These are phyloP conservation scores for Leccinum variicolor DNA, from an alignment of 768 basidiomycete species.

Conservation along the genomic window DNA sequence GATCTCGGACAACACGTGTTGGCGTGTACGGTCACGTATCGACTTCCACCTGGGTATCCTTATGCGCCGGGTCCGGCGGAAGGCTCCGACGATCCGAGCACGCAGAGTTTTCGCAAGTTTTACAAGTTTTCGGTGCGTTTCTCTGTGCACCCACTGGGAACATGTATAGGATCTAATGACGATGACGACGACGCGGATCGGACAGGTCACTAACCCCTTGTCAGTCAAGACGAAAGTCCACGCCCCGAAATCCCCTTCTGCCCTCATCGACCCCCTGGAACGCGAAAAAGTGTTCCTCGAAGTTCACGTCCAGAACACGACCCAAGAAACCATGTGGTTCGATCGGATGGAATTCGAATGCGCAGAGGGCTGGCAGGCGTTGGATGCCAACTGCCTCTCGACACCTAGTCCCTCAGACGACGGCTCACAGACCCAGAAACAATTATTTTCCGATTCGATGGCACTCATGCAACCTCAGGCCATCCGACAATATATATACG, in stretches of 20 bases:
- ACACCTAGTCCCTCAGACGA: not conserved
- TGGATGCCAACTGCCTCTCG: slow-evolving; percentile 49
- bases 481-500: slow-evolving; percentile 84
- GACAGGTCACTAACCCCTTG: slow-evolving; percentile 87
- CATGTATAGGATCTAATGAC: not conserved
- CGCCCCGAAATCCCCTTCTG: slow-evolving; percentile 66
- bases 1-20: slow-evolving; percentile 90
- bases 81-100: slow-evolving; percentile 48
- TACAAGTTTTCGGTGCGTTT: slow-evolving; percentile 84
- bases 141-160: not conserved
- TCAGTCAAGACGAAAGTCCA: slow-evolving; percentile 96
- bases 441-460: slow-evolving; percentile 57
- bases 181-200: not conserved
- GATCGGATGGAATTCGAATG: slow-evolving; percentile 80
- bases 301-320: slow-evolving; percentile 88
- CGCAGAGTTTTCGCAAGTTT: slow-evolving; percentile 81
- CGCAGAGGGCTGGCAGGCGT: slow-evolving; percentile 59
- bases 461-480: slow-evolving; percentile 82
- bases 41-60: slow-evolving; percentile 59
- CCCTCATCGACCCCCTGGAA: slow-evolving; percentile 57
- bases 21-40: slow-evolving; percentile 81
- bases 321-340: slow-evolving; percentile 71
- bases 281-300: slow-evolving; percentile 88
- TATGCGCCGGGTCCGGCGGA: slow-evolving; percentile 46
- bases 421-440: slow-evolving; percentile 21